Evolutionary conservation across 2,329 filamentous ascomycete genomes (phyloP).

Genomic region (Aspergillus novofumigatus): DNA sequence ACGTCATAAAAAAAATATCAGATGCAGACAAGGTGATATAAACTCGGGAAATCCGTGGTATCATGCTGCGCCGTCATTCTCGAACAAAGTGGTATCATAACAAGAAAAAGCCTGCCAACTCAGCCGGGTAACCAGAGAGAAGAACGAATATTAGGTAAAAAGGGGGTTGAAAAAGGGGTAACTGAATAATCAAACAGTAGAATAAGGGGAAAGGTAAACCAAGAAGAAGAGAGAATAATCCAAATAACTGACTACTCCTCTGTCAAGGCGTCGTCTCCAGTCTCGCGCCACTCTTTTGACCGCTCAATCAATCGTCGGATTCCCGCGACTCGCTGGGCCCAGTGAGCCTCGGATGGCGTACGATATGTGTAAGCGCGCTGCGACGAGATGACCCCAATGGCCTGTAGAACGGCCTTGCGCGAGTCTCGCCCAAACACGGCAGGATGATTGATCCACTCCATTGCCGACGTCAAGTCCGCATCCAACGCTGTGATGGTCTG

Average conservation of each 20-base stretch:
- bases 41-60: slow-evolving; percentile 24
- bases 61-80: slow-evolving; percentile 32
- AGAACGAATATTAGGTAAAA: slow-evolving; percentile 3
- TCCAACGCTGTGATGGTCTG: slow-evolving; percentile 82
- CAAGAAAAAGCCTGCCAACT: slow-evolving; percentile 11
- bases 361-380: slow-evolving; percentile 93
- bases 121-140: not conserved
- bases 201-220: slow-evolving; percentile 7
- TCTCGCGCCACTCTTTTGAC: slow-evolving; percentile 88
- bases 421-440: slow-evolving; percentile 92
- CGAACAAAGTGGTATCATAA: slow-evolving; percentile 41
- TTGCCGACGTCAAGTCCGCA: slow-evolving; percentile 78
- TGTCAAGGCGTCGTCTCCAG: slow-evolving; percentile 67
- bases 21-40: not conserved
- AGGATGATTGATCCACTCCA: slow-evolving; percentile 98
- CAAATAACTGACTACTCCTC: slow-evolving; percentile 41
- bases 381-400: slow-evolving; percentile 92
- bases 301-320: slow-evolving; percentile 76
- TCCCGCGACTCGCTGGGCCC: slow-evolving; percentile 77
- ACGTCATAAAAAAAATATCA: not conserved
- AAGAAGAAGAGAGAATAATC: slow-evolving; percentile 4
- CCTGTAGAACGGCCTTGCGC: slow-evolving; percentile 90
- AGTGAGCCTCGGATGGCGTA: slow-evolving; percentile 81
- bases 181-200: slow-evolving; percentile 7
- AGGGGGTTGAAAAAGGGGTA: slow-evolving; percentile 4